Percentiles rank a stretch among this genome's conserved stretches.
Evolutionary conservation across 192 early-diverging fungal genomes (phyloP).

Genomic region (Umbelopsis vinacea): DNA sequence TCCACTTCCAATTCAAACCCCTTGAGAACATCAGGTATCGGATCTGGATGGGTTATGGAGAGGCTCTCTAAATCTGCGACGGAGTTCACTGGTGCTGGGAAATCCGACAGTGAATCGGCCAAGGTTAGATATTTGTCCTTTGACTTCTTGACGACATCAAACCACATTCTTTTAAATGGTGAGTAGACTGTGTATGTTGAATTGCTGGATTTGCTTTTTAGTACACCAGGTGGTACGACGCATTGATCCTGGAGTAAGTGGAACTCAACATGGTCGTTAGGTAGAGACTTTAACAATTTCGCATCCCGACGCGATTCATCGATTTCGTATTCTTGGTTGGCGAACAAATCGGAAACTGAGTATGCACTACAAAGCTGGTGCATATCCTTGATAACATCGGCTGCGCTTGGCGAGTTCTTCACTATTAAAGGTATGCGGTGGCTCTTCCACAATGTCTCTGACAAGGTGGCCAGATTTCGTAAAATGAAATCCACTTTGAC

Average conservation of each 20-base stretch:
- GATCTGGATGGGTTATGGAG: not conserved
- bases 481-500: slow-evolving; percentile 58
- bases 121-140: slow-evolving; percentile 30
- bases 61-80: not conserved
- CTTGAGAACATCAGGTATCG: not conserved
- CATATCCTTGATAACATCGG: slow-evolving; percentile 44
- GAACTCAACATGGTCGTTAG: slow-evolving; percentile 25
- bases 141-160: slow-evolving; percentile 35
- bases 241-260: slow-evolving; percentile 59
- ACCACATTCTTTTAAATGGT: slow-evolving; percentile 52
- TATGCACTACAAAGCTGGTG: slow-evolving; percentile 31
- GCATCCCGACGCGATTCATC: slow-evolving; percentile 5
- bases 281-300: not conserved
- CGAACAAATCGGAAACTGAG: slow-evolving; percentile 47
- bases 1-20: slow-evolving; percentile 19
- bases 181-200: slow-evolving; percentile 52
- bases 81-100: slow-evolving; percentile 5
- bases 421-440: slow-evolving; percentile 55
- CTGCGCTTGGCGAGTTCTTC: slow-evolving; percentile 30
- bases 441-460: slow-evolving; percentile 29
- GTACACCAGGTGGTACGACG: slow-evolving; percentile 52
- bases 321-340: slow-evolving; percentile 60
- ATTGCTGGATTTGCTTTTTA: slow-evolving; percentile 50
- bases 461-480: slow-evolving; percentile 47
- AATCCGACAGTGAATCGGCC: not conserved